phyloP scores from a whole-genome alignment of 441 rosid genomes.

The Syzygium syzygioides region DNA sequence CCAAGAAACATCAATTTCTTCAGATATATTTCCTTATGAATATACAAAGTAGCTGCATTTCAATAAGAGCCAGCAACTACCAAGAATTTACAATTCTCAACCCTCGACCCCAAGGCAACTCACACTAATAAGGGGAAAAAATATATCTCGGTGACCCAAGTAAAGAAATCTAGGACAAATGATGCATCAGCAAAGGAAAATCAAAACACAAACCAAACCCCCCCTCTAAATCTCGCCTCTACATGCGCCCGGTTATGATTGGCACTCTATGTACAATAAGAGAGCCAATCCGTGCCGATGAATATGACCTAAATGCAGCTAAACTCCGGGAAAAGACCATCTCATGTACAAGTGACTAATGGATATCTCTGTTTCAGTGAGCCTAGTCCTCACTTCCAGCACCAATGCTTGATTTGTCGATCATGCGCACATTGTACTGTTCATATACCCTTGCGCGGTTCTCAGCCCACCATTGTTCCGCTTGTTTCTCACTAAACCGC shows the following conservation, averaged over 20 bases:
- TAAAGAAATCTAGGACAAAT: not conserved
- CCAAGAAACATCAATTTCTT: slow-evolving; percentile 9
- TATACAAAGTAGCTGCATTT: slow-evolving; percentile 36
- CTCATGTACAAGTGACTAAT: slow-evolving; percentile 23
- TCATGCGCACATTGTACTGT: slow-evolving; percentile 69
- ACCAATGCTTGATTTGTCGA: slow-evolving; percentile 64
- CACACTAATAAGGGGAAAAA: slow-evolving; percentile 10
- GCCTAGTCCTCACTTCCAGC: slow-evolving; percentile 62
- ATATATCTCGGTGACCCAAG: not conserved
- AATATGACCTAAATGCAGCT: slow-evolving; percentile 16
- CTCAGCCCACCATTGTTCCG: slow-evolving; percentile 98
- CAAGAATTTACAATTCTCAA: slow-evolving; percentile 51
- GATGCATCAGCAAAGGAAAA: not conserved
- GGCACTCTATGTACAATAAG: slow-evolving; percentile 14
- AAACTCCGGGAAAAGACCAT: slow-evolving; percentile 18
- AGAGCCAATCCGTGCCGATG: slow-evolving; percentile 25
- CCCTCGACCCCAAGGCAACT: slow-evolving; percentile 31
- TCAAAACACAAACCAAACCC: slow-evolving; percentile 25
- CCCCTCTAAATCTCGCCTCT: slow-evolving; percentile 17
- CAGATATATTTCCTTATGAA: slow-evolving; percentile 29
- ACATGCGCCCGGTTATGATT: slow-evolving; percentile 20
- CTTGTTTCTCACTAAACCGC: slow-evolving; percentile 88
- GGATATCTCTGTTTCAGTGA: slow-evolving; percentile 28
- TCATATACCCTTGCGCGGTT: slow-evolving; percentile 85
- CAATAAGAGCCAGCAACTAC: slow-evolving; percentile 30